phyloP scores from a whole-genome alignment of 208 protist species.

The Angomonas deanei region DNA sequence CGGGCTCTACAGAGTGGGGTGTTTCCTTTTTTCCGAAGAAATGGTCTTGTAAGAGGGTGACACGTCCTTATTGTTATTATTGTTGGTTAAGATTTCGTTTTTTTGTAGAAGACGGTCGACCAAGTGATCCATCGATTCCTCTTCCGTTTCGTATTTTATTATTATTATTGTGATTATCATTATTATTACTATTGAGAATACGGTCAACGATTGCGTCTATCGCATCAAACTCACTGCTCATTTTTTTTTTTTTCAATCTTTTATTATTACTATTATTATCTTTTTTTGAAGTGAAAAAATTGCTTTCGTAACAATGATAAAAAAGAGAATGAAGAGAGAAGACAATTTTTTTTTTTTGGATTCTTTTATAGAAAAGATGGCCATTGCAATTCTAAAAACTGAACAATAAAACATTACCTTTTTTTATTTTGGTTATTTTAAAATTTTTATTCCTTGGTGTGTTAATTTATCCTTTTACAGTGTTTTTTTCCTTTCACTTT shows the following conservation, averaged over 20 bases:
- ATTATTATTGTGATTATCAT: slow-evolving; percentile 4
- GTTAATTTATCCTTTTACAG: too few relatives aligned
- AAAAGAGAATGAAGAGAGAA: too few relatives aligned
- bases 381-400: too few relatives aligned
- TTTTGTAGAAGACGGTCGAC: neutral
- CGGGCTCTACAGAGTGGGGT: too few relatives aligned
- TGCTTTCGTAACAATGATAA: neutral
- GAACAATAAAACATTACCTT: too few relatives aligned
- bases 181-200: neutral
- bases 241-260: too few relatives aligned
- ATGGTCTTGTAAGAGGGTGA: neutral
- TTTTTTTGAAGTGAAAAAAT: neutral
- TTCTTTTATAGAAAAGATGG: too few relatives aligned
- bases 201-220: neutral
- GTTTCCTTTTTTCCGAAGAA: neutral
- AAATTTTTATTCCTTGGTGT: too few relatives aligned
- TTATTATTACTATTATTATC: slow-evolving; percentile 1
- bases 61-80: neutral
- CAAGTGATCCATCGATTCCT: neutral
- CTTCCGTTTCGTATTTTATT: neutral
- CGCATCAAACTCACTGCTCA: neutral
- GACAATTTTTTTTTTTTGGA: too few relatives aligned
- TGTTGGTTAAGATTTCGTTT: neutral
- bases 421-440: too few relatives aligned
- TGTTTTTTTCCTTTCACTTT: neutral